phyloP scores from a whole-genome alignment of 2,329 filamentous ascomycete genomes.

The Ophiostoma piceae region DNA sequence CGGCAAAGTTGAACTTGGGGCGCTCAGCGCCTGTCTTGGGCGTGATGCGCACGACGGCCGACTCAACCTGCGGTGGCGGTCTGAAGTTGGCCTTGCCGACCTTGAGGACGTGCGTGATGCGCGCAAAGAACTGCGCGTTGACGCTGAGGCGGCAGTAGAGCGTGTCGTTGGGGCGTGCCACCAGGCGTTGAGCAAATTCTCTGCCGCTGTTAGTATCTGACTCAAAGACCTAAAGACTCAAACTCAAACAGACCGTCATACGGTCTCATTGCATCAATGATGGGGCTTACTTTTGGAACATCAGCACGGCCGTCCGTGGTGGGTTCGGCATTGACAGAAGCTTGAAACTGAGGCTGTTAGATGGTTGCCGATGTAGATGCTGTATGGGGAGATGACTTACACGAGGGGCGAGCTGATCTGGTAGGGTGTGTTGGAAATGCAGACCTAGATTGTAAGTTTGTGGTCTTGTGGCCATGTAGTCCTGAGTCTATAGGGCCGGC shows the following conservation, averaged over 20 bases:
- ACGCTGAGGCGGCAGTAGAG: slow-evolving; percentile 88
- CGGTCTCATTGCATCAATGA: neutral
- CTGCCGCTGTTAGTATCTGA: slow-evolving; percentile 37
- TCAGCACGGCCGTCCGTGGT: slow-evolving; percentile 68
- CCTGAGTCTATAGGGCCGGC: neutral
- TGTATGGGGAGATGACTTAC: slow-evolving; percentile 17
- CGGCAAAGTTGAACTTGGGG: slow-evolving; percentile 85
- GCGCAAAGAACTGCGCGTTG: slow-evolving; percentile 84
- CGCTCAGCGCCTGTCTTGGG: slow-evolving; percentile 72
- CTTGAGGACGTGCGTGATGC: slow-evolving; percentile 72
- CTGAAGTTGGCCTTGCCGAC: slow-evolving; percentile 90
- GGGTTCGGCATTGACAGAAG: slow-evolving; percentile 76
- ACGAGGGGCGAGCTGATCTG: slow-evolving; percentile 86
- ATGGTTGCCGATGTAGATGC: neutral
- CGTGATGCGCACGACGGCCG: slow-evolving; percentile 81
- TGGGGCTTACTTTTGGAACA: slow-evolving; percentile 56
- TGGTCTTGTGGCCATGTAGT: slow-evolving; percentile 12
- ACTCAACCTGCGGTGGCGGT: slow-evolving; percentile 88
- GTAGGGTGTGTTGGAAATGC: slow-evolving; percentile 73
- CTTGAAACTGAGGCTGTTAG: slow-evolving; percentile 49
- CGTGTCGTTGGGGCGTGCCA: slow-evolving; percentile 80
- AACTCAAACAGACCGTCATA: no score
- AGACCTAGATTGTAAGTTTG: slow-evolving; percentile 51
- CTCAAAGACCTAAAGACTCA: no score
- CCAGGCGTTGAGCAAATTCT: slow-evolving; percentile 86